Conservation (phyloP, 139 green algal species). For the Dunaliella sp. region DNA sequence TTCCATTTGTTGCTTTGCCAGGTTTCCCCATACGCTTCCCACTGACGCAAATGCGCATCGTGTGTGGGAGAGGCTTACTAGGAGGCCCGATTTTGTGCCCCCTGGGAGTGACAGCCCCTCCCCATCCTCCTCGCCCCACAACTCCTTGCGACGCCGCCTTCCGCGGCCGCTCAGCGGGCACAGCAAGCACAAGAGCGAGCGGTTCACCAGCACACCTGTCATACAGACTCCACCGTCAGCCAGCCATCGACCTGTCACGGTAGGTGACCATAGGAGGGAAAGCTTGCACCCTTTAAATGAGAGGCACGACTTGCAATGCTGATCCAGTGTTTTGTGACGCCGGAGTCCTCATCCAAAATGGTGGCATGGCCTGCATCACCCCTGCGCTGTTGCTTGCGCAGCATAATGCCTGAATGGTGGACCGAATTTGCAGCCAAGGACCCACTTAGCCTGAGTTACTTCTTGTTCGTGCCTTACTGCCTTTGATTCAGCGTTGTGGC, state of each 20-base stretch:
- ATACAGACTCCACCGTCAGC: neutral
- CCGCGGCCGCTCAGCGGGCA: neutral
- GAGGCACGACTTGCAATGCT: neutral
- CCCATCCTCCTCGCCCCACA: neutral
- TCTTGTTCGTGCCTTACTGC: too few relatives aligned
- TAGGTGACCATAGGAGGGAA: neutral
- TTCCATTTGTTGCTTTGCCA: neutral
- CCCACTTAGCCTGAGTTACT: too few relatives aligned
- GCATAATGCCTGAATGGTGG: too few relatives aligned
- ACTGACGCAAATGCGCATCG: neutral
- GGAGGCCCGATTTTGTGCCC: neutral
- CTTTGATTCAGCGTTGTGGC: too few relatives aligned
- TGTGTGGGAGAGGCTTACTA: neutral
- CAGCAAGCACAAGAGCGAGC: neutral
- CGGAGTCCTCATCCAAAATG: too few relatives aligned
- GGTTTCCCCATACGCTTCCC: neutral
- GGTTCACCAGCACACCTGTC: neutral
- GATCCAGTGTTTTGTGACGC: neutral
- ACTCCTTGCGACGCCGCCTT: neutral
- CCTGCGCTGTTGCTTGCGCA: too few relatives aligned
- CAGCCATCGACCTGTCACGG: neutral
- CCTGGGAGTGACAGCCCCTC: neutral
- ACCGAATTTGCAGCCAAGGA: too few relatives aligned
- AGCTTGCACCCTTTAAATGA: too few relatives aligned
- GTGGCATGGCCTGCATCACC: too few relatives aligned